Conservation (phyloP, 805 yeast species). For the Priceomyces castillae region DNA sequence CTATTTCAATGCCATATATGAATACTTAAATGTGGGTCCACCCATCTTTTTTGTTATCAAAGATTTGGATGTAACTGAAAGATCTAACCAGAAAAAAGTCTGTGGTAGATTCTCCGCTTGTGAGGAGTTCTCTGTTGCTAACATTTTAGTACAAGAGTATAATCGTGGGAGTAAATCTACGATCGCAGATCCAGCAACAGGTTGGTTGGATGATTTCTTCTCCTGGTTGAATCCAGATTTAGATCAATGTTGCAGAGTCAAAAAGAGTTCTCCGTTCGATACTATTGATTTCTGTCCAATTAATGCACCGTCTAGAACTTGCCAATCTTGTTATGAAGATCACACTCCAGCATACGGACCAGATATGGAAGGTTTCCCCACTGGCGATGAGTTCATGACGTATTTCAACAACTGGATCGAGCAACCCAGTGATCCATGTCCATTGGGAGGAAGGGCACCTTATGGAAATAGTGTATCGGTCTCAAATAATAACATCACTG, state of each 20-base stretch:
- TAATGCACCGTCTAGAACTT: constrained; percentile 62
- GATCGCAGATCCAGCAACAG: constrained; percentile 77
- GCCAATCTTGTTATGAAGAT: constrained; percentile 68
- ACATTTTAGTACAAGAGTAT: constrained; percentile 81
- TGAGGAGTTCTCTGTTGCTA: constrained; percentile 71
- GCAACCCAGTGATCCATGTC: constrained; percentile 85
- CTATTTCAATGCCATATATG: constrained; percentile 74
- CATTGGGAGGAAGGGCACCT: constrained; percentile 94
- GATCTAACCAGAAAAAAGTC: constrained; percentile 63
- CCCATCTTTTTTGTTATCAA: constrained; percentile 86
- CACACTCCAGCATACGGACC: constrained; percentile 63
- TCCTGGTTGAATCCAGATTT: constrained; percentile 83
- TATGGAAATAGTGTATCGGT: constrained; percentile 60
- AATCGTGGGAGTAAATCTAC: constrained; percentile 62
- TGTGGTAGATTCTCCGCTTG: constrained; percentile 91
- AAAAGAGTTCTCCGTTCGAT: constrained; percentile 36
- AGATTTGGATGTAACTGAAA: constrained; percentile 58
- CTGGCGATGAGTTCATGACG: constrained; percentile 62
- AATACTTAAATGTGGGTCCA: constrained; percentile 81
- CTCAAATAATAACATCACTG: constrained; percentile 37
- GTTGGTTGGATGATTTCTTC: constrained; percentile 91
- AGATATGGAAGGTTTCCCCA: constrained; percentile 82
- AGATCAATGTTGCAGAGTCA: constrained; percentile 79
- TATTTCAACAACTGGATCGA: constrained; percentile 80
- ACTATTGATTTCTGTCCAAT: constrained; percentile 60